phyloP scores from a whole-genome alignment of 768 basidiomycete species.

The Suillus fuscotomentosus region DNA sequence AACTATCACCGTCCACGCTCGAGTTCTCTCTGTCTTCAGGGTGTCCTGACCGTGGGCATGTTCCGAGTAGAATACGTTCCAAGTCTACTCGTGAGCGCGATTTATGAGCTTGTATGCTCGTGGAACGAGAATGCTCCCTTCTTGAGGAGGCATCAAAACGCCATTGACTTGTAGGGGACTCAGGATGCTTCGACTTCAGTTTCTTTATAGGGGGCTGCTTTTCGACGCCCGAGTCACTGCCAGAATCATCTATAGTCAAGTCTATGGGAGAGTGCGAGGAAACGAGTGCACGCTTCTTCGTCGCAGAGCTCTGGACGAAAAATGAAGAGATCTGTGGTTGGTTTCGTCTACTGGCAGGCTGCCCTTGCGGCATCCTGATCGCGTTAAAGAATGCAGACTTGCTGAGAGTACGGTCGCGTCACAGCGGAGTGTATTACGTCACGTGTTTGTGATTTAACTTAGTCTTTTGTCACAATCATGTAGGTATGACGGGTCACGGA shows the following conservation, averaged over 20 bases:
- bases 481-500: too few relatives aligned
- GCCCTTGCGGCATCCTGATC: background rate
- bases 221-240: conserved; percentile 13
- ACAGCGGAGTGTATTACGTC: conserved; percentile 17
- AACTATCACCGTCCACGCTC: conserved; percentile 24
- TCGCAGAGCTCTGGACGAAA: background rate
- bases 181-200: conserved; percentile 21
- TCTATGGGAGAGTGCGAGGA: conserved; percentile 42
- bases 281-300: conserved; percentile 29
- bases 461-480: too few relatives aligned
- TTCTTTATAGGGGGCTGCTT: conserved; percentile 28
- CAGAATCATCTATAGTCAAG: conserved; percentile 45
- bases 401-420: conserved; percentile 17
- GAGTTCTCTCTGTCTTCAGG: conserved; percentile 21
- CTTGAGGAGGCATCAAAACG: conserved; percentile 32
- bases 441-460: conserved; percentile 21
- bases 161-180: conserved; percentile 38
- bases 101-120: conserved; percentile 46
- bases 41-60: conserved; percentile 4
- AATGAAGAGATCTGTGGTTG: conserved; percentile 14
- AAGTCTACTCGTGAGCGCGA: conserved; percentile 38
- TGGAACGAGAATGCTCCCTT: background rate
- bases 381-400: background rate
- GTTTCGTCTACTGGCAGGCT: background rate
- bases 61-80: conserved; percentile 53